A percentile compares a stretch with the other conserved stretches of the same genome.
These are phyloP conservation scores for Coemansia sp. DNA, from an alignment of 192 early-diverging fungal genomes.

Conservation along the genomic window DNA sequence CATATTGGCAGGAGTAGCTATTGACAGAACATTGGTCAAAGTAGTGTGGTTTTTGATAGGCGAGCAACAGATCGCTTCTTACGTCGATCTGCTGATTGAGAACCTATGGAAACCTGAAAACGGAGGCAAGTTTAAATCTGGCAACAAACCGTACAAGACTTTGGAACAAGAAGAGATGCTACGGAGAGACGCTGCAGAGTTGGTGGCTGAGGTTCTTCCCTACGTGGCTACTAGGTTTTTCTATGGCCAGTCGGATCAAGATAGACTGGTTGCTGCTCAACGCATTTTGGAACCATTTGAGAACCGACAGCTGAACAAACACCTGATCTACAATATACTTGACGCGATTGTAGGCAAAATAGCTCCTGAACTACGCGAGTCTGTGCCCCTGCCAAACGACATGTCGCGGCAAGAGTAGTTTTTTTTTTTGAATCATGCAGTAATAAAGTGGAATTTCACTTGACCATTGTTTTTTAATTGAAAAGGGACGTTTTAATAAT, in stretches of 20 bases:
- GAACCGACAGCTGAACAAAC: constrained; percentile 56
- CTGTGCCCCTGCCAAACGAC: neutral
- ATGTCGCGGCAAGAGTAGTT: neutral
- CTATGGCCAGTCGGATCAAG: constrained; percentile 38
- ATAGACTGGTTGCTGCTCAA: constrained; percentile 38
- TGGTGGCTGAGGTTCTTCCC: constrained; percentile 48
- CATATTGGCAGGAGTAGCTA: constrained; percentile 45
- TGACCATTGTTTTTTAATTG: too few species aligned
- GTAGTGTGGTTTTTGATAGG: constrained; percentile 37
- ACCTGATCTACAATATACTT: constrained; percentile 48
- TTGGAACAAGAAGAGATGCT: constrained; percentile 50
- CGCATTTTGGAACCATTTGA: constrained; percentile 54
- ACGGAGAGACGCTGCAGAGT: constrained; percentile 36
- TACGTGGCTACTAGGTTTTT: constrained; percentile 48
- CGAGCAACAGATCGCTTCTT: constrained; percentile 48
- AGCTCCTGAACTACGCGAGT: constrained; percentile 42
- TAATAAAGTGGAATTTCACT: neutral
- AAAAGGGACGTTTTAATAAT: too few species aligned
- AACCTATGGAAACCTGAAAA: constrained; percentile 50
- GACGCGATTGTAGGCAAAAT: constrained; percentile 53
- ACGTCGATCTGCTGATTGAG: constrained; percentile 27
- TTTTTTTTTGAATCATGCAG: neutral
- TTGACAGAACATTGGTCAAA: constrained; percentile 50
- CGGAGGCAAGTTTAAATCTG: constrained; percentile 34
- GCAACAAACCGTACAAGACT: constrained; percentile 48